Conservation (phyloP, 306 rosid species). For the Acacia melanoxylon region DNA sequence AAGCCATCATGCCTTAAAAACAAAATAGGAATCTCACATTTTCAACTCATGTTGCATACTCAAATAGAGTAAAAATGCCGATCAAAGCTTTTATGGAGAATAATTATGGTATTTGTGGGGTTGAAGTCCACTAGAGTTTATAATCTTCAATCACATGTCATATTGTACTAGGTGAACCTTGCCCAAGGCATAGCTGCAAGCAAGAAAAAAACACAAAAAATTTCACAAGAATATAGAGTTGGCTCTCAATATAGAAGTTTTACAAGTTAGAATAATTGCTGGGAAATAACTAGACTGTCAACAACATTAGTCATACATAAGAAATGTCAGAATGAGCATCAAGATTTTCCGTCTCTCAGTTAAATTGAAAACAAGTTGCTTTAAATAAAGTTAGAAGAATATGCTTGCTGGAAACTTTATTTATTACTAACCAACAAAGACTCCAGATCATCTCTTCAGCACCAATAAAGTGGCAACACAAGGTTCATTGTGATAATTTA, state of each 20-base stretch:
- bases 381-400: not conserved
- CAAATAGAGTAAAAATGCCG: not conserved
- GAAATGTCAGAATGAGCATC: slow-evolving; percentile 7
- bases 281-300: not conserved
- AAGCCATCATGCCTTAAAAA: not conserved
- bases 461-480: no score
- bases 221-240: not conserved
- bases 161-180: not conserved
- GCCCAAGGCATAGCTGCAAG: not conserved
- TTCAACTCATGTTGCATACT: not conserved
- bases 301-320: not conserved
- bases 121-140: not conserved
- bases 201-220: not conserved
- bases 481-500: no score
- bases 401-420: not conserved
- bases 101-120: not conserved
- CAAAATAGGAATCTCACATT: not conserved
- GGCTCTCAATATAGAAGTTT: slow-evolving; percentile 9
- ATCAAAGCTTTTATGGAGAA: not conserved
- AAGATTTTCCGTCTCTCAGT: not conserved
- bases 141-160: not conserved
- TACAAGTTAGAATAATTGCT: not conserved
- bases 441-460: no score
- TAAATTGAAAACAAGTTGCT: not conserved
- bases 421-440: not conserved